Evolutionary conservation across 2,329 filamentous ascomycete species (phyloP), one percentile per base, ranked within the genome.

Genomic region (Metarhizium album): DNA sequence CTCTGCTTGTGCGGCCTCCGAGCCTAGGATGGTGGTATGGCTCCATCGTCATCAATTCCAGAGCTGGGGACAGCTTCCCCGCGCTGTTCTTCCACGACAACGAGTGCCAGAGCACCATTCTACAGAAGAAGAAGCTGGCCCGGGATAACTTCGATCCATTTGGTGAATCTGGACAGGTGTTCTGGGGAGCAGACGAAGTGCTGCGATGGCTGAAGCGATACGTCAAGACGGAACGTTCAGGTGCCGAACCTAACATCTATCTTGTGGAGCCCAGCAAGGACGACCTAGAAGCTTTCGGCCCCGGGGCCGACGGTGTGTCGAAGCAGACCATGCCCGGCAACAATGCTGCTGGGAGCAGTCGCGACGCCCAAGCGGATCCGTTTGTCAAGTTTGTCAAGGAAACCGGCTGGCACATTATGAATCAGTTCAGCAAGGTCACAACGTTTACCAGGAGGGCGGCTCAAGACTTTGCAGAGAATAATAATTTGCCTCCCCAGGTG

Each of bases 1-100:
- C 88, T 27, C 75, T 98, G 4, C 76, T 95, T 7, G 84, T 98
- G 38, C 82, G 93, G 2, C 91, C 91, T 3, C 94, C 93, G 4
- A 96, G 89, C 64, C 70, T 95, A 7, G 94, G 93, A 16, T 98
- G 93, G 94, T 98, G 93, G 93, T 96, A 94, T 65, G 93, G 93
- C 33, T 95, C 90, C 55, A 70, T 98, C 27, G 85, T 98, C 52
- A 88, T 98, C 71, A 98, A 98, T 65, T 89, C 87, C 1, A 77
- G 87, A 13, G 83, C 86, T 1, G 94, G 94, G 3, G 90, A 97
- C 64, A 93, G 87, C 64, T 95, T 97, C 58, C 93, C 93, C 0
- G 90, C 93, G 0, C 73, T 98, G 1, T 98, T 98, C 71, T 98
- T 98, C 70, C 93, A 98, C 65, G 93, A 98, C 62, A 90, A 83